Evolutionary conservation across 176 grass and related monocot species (phyloP).

Genomic region (Eleusine indica): DNA sequence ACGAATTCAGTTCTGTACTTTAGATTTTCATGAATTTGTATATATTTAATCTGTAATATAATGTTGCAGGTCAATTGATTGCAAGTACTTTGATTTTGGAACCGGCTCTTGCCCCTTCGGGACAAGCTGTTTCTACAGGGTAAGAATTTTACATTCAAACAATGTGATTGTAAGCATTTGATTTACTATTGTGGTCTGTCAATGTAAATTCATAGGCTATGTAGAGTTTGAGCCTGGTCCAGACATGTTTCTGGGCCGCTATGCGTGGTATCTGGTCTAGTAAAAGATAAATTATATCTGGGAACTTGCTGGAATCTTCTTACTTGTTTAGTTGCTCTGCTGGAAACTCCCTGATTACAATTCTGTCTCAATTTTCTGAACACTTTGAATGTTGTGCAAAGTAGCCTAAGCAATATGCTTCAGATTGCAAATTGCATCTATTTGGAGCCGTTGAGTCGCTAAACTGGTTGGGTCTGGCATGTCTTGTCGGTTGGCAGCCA

Average conservation of each 20-base stretch:
- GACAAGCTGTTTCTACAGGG: constrained; percentile 83
- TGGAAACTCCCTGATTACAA: background rate
- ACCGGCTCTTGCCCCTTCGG: constrained; percentile 87
- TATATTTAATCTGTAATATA: constrained; percentile 35
- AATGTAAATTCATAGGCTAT: background rate
- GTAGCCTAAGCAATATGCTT: background rate
- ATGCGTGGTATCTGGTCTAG: constrained; percentile 2
- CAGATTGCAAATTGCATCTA: background rate
- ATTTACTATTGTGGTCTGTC: background rate
- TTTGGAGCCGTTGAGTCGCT: background rate
- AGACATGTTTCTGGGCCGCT: background rate
- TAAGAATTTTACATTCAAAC: constrained; percentile 43
- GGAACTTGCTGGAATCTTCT: background rate
- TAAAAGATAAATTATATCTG: background rate
- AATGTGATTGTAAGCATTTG: constrained; percentile 13
- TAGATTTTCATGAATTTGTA: constrained; percentile 12
- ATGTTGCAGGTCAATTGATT: constrained; percentile 89
- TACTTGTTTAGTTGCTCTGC: background rate
- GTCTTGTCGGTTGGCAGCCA: background rate
- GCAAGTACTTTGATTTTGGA: constrained; percentile 97
- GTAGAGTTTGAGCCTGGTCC: background rate
- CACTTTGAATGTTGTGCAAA: background rate
- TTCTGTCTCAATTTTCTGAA: constrained; percentile 3
- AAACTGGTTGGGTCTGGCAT: background rate
- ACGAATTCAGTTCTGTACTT: constrained; percentile 3